These are phyloP conservation scores for Phytophthora sp. DNA, from an alignment of 352 stramenopile genomes.

Conservation along the genomic window DNA sequence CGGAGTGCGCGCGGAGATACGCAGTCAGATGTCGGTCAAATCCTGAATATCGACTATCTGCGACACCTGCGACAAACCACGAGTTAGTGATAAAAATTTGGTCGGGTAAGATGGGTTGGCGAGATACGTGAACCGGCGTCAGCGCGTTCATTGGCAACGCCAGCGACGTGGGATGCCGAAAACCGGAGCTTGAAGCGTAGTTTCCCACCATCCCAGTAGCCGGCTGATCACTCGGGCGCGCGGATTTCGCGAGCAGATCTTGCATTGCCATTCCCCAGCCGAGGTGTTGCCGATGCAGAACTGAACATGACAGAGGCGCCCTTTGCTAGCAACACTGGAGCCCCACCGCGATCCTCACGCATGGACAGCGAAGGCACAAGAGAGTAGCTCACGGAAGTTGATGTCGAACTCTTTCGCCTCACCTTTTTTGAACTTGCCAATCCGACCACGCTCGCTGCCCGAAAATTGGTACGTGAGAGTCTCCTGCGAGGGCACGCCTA, in stretches of 20 bases:
- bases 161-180: constrained; percentile 6
- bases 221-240: constrained; percentile 7
- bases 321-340: no score
- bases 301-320: constrained; percentile 7
- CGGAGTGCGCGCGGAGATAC: constrained; percentile 17
- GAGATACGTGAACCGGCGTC: background rate
- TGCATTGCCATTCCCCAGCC: background rate
- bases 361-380: constrained; percentile 10
- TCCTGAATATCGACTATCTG: constrained; percentile 1
- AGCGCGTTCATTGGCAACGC: background rate
- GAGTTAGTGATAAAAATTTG: constrained; percentile 18
- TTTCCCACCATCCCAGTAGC: constrained; percentile 3
- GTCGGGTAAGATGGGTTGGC: constrained; percentile 9
- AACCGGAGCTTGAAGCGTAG: background rate
- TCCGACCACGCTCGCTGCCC: background rate
- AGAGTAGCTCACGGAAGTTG: constrained; percentile 34
- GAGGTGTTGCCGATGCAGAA: constrained; percentile 37
- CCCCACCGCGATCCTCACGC: constrained; percentile 3
- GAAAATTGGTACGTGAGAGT: background rate
- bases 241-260: background rate
- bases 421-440: background rate
- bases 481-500: background rate
- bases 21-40: constrained; percentile 2
- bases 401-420: constrained; percentile 25
- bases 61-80: constrained; percentile 3